A percentile compares a stretch with the other conserved stretches of the same genome.
Conservation (phyloP, 176 grass and related monocot genomes). For the Bonia amplexicaulis region DNA sequence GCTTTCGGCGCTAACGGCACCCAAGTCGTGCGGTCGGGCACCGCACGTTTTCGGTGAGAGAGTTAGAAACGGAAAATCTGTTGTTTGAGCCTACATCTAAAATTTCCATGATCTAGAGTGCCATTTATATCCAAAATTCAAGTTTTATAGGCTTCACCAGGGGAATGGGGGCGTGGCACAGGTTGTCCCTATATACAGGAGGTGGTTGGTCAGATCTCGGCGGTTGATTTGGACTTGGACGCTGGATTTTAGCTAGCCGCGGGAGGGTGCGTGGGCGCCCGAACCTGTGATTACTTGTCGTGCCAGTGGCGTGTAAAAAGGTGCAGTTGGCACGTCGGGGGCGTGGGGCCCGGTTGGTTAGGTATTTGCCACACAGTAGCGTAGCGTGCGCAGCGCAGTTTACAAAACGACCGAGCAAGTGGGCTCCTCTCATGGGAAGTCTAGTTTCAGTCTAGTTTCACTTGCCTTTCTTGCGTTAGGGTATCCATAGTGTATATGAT, state of each 20-base stretch:
- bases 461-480: not conserved
- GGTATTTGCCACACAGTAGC: constrained; percentile 42
- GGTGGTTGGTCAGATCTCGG: constrained; percentile 36
- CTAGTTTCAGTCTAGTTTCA: not conserved
- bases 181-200: not conserved
- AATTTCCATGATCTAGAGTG: no score
- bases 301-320: constrained; percentile 41
- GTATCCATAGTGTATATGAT: no score
- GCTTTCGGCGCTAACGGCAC: no score
- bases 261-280: not conserved
- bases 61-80: no score
- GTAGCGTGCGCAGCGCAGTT: not conserved
- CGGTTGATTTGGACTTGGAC: constrained; percentile 44
- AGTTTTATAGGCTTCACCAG: not conserved
- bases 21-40: no score
- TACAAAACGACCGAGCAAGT: not conserved
- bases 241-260: constrained; percentile 31
- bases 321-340: constrained; percentile 40
- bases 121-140: no score
- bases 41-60: no score
- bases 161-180: not conserved
- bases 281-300: constrained; percentile 39
- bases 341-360: not conserved
- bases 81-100: no score
- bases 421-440: not conserved